Evolutionary conservation across 73 alveolate genomes (phyloP), one percentile per base, ranked within the genome.

Genomic region (Paramecium sexaurelia): DNA sequence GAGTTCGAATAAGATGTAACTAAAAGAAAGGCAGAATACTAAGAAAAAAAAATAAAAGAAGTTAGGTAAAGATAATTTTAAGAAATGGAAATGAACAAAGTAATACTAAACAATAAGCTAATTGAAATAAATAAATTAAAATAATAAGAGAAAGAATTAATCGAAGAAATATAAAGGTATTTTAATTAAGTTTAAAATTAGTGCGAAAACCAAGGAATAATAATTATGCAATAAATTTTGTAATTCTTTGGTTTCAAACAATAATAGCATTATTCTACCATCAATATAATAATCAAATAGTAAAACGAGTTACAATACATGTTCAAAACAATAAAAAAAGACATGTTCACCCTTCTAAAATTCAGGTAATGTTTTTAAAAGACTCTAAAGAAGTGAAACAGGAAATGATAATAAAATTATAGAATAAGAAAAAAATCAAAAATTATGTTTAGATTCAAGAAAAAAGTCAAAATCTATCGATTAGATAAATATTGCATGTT

Each of bases 31-130:
- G 68, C 68, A 78, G 47, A 19, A n/a, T 78, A 39, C 41, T 40
- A 78, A 61, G 73, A 45, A 43, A 78, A 43, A 24, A 78, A 78
- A 78, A 78, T 78, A 24, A 3, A 36, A 73, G 66, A 73, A 73
- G 67, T 39, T 22, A 73, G 87, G 35, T 33, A 73, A 36, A 35
- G 57, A 4, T 33, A 73, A 39, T 32, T 61, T 13, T 61, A 61
- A 15, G 83, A 61, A 61, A 61, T 61, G 83, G 22, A 26, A 61
- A 61, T 32, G 20, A 22, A 61, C n/a, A 7, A 45, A 61, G 10
- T 61, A 10, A 61, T 10, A 6, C 19, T 32, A 61, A 26, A 61
- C 26, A 61, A 61, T 26, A 61, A 32, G 83, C 43, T 61, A 9
- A 1, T 26, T 11, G 83, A 61, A 61, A 61, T 61, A 11, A 61